Base-by-base conservation (phyloP, 1,139 yeast species). In the Suhomyces bolitotheri region DNA sequence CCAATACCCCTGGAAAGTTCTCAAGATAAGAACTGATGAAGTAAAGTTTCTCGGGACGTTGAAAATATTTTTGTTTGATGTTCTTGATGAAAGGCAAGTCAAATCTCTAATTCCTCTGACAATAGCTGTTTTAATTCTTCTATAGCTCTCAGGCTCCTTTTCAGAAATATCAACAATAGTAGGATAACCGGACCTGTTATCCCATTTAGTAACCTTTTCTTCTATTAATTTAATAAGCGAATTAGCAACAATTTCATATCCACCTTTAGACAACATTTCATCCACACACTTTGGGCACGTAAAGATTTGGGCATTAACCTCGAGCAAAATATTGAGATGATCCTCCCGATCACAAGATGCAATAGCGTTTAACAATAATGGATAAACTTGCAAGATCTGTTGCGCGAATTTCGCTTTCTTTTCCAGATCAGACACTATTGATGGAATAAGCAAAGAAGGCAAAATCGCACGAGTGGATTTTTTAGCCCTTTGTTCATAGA, bases 271-370 rank as follows among this genome's bases (percentile, higher is more conserved):
- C 25, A 79, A 58, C 7, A 77, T 60, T 26, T 50, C 54, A 32
- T 64, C 58, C 1, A 79, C 72, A 22, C 79, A 75, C 7, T 74
- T 71, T 1, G 86, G 86, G 46, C 86, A 79, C 0, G 85, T 78
- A 53, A 80, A 78, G 12, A 82, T 59, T 48, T 84, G 94, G 3
- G 77, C 66, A 7, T 81, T 62, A 25, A 81, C 70, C 31, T 81
- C 81, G 22, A 65, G 56, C 31, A 81, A 45, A 4, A 77, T 62
- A 29, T 77, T 76, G 25, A 80, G 56, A 41, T 73, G 76, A 42
- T 83, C 85, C 53, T 84, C 92, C 39, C 90, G 64, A 50, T 84
- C 94, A 19, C 72, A 55, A 13, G 59, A 53, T 4, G 79, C 75
- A 40, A 71, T 60, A 4, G 72, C 64, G 2, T 65, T 62, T 10